Conservation (phyloP, 805 yeast species). For the Tetrapisispora arboricola region DNA sequence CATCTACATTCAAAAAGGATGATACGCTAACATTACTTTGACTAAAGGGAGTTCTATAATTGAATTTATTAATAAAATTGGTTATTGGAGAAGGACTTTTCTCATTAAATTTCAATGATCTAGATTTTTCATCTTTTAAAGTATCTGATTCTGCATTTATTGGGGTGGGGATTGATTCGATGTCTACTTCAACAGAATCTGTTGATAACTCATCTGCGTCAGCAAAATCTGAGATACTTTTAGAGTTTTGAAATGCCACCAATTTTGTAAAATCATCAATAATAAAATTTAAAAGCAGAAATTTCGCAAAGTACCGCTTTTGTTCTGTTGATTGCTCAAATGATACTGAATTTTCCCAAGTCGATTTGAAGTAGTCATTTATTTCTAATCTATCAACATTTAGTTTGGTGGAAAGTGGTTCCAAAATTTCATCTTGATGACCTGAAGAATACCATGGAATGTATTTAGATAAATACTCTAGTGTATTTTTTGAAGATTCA, state of each 20-base stretch:
- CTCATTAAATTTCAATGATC: too few relatives aligned
- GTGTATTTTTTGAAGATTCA: constrained; percentile 53
- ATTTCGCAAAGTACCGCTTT: constrained; percentile 66
- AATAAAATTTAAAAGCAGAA: constrained; percentile 71
- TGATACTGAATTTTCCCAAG: constrained; percentile 73
- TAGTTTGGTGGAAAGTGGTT: constrained; percentile 20
- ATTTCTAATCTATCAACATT: constrained; percentile 51
- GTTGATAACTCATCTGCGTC: not conserved
- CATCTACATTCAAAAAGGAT: too few relatives aligned
- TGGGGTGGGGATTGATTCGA: not conserved
- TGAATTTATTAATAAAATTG: not conserved
- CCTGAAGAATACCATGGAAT: constrained; percentile 33
- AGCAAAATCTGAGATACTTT: constrained; percentile 10
- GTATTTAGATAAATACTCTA: constrained; percentile 31
- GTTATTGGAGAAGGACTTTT: not conserved
- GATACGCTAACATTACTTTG: too few relatives aligned
- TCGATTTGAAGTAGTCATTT: constrained; percentile 83
- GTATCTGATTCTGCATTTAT: too few relatives aligned
- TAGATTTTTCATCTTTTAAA: too few relatives aligned
- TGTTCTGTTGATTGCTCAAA: constrained; percentile 58
- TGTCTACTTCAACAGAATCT: not conserved
- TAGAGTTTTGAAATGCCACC: constrained; percentile 66
- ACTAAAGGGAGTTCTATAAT: not conserved
- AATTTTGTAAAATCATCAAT: constrained; percentile 58
- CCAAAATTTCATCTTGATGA: constrained; percentile 14